Evolutionary conservation across 2,329 filamentous ascomycete species (phyloP), one percentile per base, ranked within the genome.

Genomic region (Penicillium sp.): DNA sequence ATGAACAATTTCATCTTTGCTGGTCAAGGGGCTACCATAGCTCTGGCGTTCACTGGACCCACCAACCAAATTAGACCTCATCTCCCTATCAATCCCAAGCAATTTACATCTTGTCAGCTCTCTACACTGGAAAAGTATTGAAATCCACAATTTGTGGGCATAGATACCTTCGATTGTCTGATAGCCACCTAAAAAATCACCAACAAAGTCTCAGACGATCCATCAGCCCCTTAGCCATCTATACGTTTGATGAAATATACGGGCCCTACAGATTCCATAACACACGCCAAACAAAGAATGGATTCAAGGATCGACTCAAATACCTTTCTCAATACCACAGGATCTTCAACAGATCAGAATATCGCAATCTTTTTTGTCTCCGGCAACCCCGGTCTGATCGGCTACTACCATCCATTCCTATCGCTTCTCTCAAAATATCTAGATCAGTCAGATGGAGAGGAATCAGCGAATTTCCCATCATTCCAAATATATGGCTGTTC

Each of bases 331-430:
- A 58, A 63, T 51, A 58, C 51, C 23, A 65, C 62, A 67, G 64
- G 46, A 48, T 26, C 42, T 26, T 7, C 51, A 26, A 30, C 50
- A 58, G 36, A 52, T 29, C 27, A 43, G 7, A 47, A 56, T 2
- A 64, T 64, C 3, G 66, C 70, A 29, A 68, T 77, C 11, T 79
- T 74, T 61, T 77, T 81, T 52, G 74, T 82, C 30, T 74, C 78
- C 19, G 79, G 79, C 26, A 82, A 81, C 57, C 77, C 79, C 2
- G 76, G 78, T 2, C 65, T 81, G 34, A 77, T 80, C 50, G 69
- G 71, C 7, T 82, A 81, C 68, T 80, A 78, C 60, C 68, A 75
- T 52, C 65, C 68, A 1, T 78, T 78, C 56, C 63, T 79, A 32
- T 73, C 74, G 7, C 58, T 71, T 11, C 60, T 78, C 2, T 62